Evolutionary conservation across 441 rosid genomes (phyloP).

Genomic region (Aleurites moluccanus): DNA sequence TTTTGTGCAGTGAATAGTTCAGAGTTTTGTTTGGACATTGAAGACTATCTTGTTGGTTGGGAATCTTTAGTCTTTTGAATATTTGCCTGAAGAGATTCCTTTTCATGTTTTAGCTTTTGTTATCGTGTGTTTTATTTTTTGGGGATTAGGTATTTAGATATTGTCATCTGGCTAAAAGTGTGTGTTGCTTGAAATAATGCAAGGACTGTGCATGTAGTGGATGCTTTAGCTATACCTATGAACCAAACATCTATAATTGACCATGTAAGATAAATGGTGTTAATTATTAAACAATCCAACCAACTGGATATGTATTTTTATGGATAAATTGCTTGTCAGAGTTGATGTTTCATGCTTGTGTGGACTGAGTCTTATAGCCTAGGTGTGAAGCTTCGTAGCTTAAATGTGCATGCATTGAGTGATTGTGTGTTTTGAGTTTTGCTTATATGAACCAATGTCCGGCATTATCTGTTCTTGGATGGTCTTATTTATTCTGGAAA

Average conservation of each 20-base stretch:
- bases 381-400: constrained; percentile 6
- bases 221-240: background rate
- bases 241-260: background rate
- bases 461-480: background rate
- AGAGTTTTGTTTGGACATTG: constrained; percentile 72
- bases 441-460: background rate
- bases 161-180: background rate
- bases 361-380: background rate
- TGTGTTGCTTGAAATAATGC: background rate
- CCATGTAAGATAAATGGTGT: background rate
- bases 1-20: constrained; percentile 60
- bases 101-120: constrained; percentile 7
- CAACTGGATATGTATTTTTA: background rate
- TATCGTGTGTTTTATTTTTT: background rate
- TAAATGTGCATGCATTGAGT: background rate
- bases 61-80: constrained; percentile 11
- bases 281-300: background rate
- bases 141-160: background rate
- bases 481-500: background rate
- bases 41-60: constrained; percentile 90
- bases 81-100: background rate
- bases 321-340: background rate
- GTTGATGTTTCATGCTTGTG: background rate
- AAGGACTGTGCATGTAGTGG: background rate
- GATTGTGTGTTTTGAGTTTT: background rate